phyloP scores from a whole-genome alignment of 2,329 filamentous ascomycete genomes.

The Truncatella angustata region DNA sequence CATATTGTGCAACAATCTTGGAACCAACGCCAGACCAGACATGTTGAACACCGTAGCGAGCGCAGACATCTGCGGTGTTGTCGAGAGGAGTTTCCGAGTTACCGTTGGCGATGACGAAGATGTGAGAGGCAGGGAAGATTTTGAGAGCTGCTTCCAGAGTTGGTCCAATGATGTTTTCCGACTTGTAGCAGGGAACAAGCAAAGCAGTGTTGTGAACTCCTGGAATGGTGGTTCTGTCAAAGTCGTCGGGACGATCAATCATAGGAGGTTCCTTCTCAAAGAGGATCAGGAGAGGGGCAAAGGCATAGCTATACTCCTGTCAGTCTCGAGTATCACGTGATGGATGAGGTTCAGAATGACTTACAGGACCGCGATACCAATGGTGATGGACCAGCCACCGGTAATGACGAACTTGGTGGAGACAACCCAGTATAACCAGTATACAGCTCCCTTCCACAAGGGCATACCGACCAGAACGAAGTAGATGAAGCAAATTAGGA shows the following conservation, averaged over 20 bases:
- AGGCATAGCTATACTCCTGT: constrained; percentile 13
- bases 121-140: constrained; percentile 42
- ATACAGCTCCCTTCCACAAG: constrained; percentile 43
- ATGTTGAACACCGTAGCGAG: constrained; percentile 42
- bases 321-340: not conserved
- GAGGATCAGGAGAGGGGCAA: constrained; percentile 18
- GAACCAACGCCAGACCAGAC: constrained; percentile 47
- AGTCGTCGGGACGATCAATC: constrained; percentile 11
- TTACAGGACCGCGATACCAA: constrained; percentile 35
- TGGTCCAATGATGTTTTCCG: constrained; percentile 39
- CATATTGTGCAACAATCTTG: constrained; percentile 49
- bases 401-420: constrained; percentile 35
- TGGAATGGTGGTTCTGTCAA: constrained; percentile 11
- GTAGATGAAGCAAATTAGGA: constrained; percentile 38
- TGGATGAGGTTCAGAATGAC: not conserved
- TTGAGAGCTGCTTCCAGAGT: constrained; percentile 40
- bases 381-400: constrained; percentile 38
- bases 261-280: constrained; percentile 31
- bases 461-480: constrained; percentile 44
- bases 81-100: constrained; percentile 44
- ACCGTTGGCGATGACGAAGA: constrained; percentile 48
- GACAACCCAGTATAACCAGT: constrained; percentile 40
- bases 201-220: constrained; percentile 11
- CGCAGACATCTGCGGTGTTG: constrained; percentile 44
- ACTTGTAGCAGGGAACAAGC: constrained; percentile 48